Base-by-base conservation (phyloP, 1,139 yeast genomes). In the Candida sojae region DNA sequence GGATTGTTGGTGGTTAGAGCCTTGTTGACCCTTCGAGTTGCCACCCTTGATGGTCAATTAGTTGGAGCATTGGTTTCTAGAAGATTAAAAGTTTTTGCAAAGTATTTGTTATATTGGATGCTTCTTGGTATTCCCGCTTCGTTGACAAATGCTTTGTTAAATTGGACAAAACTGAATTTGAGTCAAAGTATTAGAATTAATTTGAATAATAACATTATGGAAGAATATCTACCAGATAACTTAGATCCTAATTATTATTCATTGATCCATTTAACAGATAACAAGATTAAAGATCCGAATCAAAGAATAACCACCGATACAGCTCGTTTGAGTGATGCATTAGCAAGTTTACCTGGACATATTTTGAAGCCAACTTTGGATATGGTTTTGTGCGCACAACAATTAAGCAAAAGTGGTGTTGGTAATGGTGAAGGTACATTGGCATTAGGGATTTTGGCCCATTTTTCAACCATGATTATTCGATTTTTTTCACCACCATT, bases 401-500 rank as follows among this genome's bases (percentile, higher is more conserved):
- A 89, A 64, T 75, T 92, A 52, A 79, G 90, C 3, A 82, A 75
- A 47, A 79, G 84, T 54, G 88, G 93, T 45, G 93, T 92, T 29
- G 85, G 87, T 35, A 80, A 83, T 64, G 89, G 92, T 8, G 97
- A 92, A 68, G 96, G 96, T 8, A 88, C 96, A 4, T 70, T 92
- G 48, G 80, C 88, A 2, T 75, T 92, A 39, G 97, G 97, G 1
- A 64, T 89, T 48, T 74, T 92, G 52, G 91, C 96, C 4, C 95
- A 90, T 62, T 70, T 87, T 35, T 88, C 96, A 13, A 90, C 96
- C 2, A 76, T 84, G 43, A 72, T 87, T 41, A 71, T 92, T 56
- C 77, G 87, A 55, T 73, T 88, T 48, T 82, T 91, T 57, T 88
- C 96, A 10, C 98, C 98, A 7, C 96, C 96, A 44, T 92, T 92